A percentile compares a stretch with the other conserved stretches of the same genome.
These are phyloP conservation scores for Auricularia sp. DNA, from an alignment of 768 basidiomycete genomes.

Conservation along the genomic window DNA sequence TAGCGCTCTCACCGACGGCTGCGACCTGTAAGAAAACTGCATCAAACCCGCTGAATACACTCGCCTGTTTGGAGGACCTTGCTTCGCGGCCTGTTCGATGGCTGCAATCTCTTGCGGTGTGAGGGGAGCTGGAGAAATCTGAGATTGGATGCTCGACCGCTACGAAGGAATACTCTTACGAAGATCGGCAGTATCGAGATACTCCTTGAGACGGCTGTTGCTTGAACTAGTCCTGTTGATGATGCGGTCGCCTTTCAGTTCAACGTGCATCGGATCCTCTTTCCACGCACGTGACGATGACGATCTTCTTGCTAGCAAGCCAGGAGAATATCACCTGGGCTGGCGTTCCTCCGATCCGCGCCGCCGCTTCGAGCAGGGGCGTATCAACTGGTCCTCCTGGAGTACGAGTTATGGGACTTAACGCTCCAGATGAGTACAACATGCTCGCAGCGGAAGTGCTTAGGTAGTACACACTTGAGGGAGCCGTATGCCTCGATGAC, in stretches of 20 bases:
- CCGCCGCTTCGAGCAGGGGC: constrained; percentile 41
- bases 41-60: too few species aligned
- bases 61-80: too few species aligned
- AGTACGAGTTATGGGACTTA: constrained; percentile 20
- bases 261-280: not conserved
- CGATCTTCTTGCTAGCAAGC: constrained; percentile 55
- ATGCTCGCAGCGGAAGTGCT: not conserved
- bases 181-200: constrained; percentile 54
- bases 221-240: constrained; percentile 45
- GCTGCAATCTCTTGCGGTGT: too few species aligned
- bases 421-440: not conserved
- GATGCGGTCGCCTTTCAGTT: not conserved
- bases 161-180: constrained; percentile 18
- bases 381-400: constrained; percentile 50
- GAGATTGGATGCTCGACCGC: too few species aligned
- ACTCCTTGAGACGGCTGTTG: constrained; percentile 52
- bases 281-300: constrained; percentile 51
- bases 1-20: too few species aligned
- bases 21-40: too few species aligned
- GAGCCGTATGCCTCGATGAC: constrained; percentile 57
- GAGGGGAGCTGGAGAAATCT: too few species aligned
- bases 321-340: constrained; percentile 62
- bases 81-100: too few species aligned
- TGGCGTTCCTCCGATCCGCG: constrained; percentile 42
- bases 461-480: constrained; percentile 33